Base-by-base conservation (phyloP, 176 grass and related monocot genomes). In the Alopecurus myosuroides region DNA sequence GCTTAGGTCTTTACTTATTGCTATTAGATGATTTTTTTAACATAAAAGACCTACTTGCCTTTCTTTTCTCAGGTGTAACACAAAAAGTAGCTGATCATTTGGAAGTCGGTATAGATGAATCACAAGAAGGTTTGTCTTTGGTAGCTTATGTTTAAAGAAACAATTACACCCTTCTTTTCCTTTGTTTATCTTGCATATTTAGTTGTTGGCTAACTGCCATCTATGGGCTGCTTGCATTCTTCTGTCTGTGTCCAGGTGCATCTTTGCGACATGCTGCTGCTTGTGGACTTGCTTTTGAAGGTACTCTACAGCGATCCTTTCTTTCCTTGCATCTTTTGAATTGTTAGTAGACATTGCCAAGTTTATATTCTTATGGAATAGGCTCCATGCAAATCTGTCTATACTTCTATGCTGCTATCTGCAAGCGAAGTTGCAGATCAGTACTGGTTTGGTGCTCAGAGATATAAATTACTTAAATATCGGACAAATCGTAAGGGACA, bases 101-200 rank as follows among this genome's bases (percentile, higher is more conserved):
- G 73, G 31, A 65, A 82, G 48, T 68, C 30, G 33, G 46, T 42
- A 50, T 19, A 64, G 60, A 82, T 62, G 65, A 77, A 76, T 17
- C 71, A 15, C 35, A 36, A 42, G 61, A 55, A 76, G 85, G 85
- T 87, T 82, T 82, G 79, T 68, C 14, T 42, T 69, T 13, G 14
- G 42, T 46, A 48, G 41, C 25, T 73, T 1, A 30, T 73, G 70
- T 48, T 73, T 73, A 7, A 30, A 46, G 25, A 48, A 44, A 30
- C 41, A 19, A 18, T 9, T 73, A 70, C 22, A 45, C 13, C 6
- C 39, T 44, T 72, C 12, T 72, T 72, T 72, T 72, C 36, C n/a
- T 68, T 34, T 56, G 22, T 56, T n/a, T 31, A 63, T 29, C 60
- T 30, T 63, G 8, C 28, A 63, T 63, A 17, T 63, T 30, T 30